Base-by-base conservation (phyloP, 2,329 filamentous ascomycete species). In the Leptographium lundbergii region DNA sequence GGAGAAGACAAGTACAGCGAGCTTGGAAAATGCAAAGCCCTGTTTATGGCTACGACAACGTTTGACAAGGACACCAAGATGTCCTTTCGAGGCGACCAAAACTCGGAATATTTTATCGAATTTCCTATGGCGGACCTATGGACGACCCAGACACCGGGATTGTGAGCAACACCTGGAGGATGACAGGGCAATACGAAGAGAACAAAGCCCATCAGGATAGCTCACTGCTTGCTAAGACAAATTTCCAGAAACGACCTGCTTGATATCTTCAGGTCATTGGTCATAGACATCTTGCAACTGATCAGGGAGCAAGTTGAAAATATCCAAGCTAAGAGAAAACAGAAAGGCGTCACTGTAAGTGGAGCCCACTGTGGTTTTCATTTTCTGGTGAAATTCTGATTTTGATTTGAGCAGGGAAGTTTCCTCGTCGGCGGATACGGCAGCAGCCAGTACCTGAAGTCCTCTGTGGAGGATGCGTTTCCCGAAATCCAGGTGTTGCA, bases 391-490 rank as follows among this genome's bases (percentile, higher is more conserved):
- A 10, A 2, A 34, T 11, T 34, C 34, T 6, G 9, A 6, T 39
- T n/a, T 27, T 17, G 22, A 1, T 53, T 34, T 34, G 32, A 6
- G 29, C 25, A 67, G 65, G 66, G 68, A 0, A 70, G 74, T 5
- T 59, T 73, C 11, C 66, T 74, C 0, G 72, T 74, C 0, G 72
- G 72, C 1, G 73, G 73, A 0, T 71, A 74, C 39, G 72, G 72
- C 1, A 61, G 66, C 4, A 73, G 67, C 3, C 66, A 67, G 19
- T 74, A 72, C 59, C 69, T 74, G 10, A 69, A 66, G 54, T 61
- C 63, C 9, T 64, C 65, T 2, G 57, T 74, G 7, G 54, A 68
- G 22, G 57, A 59, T 6, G 60, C 62, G 6, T 63, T 69, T 11
- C 61, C 65, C 0, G 59, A 59, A 1, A 65, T 71, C 3, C 61